Percentiles rank a stretch among this genome's conserved stretches.
Conservation (phyloP, 108 stramenopile genomes). For the Cyclotella sp. region DNA sequence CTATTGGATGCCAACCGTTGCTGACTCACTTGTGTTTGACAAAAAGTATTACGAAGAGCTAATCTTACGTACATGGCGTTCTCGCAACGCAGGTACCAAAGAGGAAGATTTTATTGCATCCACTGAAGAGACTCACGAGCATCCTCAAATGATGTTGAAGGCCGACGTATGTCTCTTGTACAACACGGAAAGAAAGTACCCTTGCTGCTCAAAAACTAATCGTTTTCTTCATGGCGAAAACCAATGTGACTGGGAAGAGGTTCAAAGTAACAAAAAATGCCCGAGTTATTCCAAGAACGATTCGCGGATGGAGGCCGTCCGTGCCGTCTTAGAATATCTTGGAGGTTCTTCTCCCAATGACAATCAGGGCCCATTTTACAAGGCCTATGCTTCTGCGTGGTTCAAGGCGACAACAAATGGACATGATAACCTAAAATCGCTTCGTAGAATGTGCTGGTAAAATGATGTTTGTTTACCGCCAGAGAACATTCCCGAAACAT, state of each 20-base stretch:
- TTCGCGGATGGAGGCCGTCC: conserved; percentile 28
- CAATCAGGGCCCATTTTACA: conserved; percentile 46
- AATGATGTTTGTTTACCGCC: not conserved
- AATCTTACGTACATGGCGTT: conserved; percentile 24
- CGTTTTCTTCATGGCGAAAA: conserved; percentile 18
- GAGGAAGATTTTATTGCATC: conserved; percentile 37
- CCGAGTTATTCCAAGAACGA: conserved; percentile 14
- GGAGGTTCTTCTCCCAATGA: conserved; percentile 38
- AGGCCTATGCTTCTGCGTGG: conserved; percentile 36
- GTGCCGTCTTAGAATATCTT: conserved; percentile 35
- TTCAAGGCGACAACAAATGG: conserved; percentile 47
- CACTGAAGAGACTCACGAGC: conserved; percentile 10
- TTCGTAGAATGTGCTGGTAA: conserved; percentile 9
- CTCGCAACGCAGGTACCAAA: conserved; percentile 31
- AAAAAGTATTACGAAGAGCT: conserved; percentile 46
- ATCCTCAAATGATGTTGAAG: conserved; percentile 50
- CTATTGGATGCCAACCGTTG: conserved; percentile 34
- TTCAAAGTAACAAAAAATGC: conserved; percentile 24
- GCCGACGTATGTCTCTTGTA: conserved; percentile 39
- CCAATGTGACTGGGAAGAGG: conserved; percentile 23
- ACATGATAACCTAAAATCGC: conserved; percentile 4
- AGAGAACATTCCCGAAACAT: not conserved
- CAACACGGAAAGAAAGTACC: conserved; percentile 8
- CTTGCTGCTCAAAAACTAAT: conserved; percentile 41
- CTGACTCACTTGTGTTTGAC: conserved; percentile 33